These are phyloP conservation scores for Coemansia sp. DNA, from an alignment of 371 early-diverging fungal species.

Conservation along the genomic window DNA sequence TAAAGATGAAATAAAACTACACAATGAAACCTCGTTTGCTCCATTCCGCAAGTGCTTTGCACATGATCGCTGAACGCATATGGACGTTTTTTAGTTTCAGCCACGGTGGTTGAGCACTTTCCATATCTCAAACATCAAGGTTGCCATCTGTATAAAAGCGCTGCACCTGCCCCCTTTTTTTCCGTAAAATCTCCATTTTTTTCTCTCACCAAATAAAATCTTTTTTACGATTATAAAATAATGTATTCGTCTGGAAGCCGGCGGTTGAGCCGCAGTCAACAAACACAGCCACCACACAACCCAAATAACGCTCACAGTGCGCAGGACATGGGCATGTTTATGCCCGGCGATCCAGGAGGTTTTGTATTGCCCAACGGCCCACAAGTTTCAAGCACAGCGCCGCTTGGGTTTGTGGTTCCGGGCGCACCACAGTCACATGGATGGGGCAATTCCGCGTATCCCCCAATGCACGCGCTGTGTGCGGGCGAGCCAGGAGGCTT, in stretches of 20 bases:
- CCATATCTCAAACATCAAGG: no score
- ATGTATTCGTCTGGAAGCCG: slow-evolving; percentile 8
- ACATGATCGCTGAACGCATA: neutral
- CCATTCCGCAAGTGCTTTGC: neutral
- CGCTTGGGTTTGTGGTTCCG: slow-evolving; percentile 35
- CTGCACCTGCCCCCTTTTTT: neutral
- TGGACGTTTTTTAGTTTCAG: neutral
- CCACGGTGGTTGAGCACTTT: neutral
- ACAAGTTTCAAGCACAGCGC: neutral
- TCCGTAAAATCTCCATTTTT: neutral
- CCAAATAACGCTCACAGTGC: neutral
- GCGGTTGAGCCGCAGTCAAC: slow-evolving; percentile 12
- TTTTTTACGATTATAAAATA: neutral
- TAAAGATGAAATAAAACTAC: neutral
- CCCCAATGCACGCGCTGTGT: slow-evolving; percentile 6
- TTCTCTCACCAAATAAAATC: neutral
- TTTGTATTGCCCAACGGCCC: slow-evolving; percentile 21
- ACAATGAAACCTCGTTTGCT: neutral
- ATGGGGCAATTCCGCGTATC: neutral
- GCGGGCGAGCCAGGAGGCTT: slow-evolving; percentile 30
- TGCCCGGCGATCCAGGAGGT: slow-evolving; percentile 41
- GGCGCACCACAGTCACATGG: neutral
- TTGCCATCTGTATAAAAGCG: no score
- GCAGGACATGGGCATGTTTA: slow-evolving; percentile 15
- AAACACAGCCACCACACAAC: slow-evolving; percentile 4